Evolutionary conservation across 192 early-diverging fungal species (phyloP), one percentile per base, ranked within the genome.

Genomic region (Fimicolochytrium jonesii): DNA sequence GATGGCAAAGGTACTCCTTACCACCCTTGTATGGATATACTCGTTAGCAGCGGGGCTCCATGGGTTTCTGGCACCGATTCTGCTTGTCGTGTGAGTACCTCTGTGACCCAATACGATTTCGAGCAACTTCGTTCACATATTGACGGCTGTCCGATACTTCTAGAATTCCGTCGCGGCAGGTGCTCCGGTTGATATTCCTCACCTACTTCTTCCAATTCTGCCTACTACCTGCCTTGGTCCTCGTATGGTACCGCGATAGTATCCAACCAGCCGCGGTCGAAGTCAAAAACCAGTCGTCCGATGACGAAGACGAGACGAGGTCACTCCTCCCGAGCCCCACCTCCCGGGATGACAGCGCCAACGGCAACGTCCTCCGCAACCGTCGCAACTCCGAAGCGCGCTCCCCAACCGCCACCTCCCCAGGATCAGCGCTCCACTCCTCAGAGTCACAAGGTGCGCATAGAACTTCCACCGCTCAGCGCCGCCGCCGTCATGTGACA

Each of bases 161-260:
- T 45, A 66, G 64, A 13, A 67, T 50, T 26, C 45, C 57, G 11
- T 30, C 44, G 18, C 50, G 28, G 3, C 50, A 33, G 23, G 37
- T 58, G 23, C 46, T 67, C 15, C 56, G 66, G 6, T 47, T 60
- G 6, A 48, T 67, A 11, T n/a, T 59, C 11, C 39, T 58, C 11
- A 60, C 57, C 4, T 67, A 58, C 39, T n/a, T 51, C 34, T 58
- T 67, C 39, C 66, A 67, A 43, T 10, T 67, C 48, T 45, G 51
- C 22, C 1, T 59, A n/a, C 50, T 67, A 18, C 66, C 66, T 10
- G 37, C 39, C 32, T 17, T 67, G 9, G 26, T 67, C 4, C 53
- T 33, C n/a, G 17, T 67, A 11, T 67, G 66, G 66, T 67, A 60
- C 36, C 25, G 13, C 28, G 47, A 58, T 29, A n/a, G n/a, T n/a